These are phyloP conservation scores for Dorcoceras hygrometricum DNA, from an alignment of 257 asterid genomes.

Conservation along the genomic window DNA sequence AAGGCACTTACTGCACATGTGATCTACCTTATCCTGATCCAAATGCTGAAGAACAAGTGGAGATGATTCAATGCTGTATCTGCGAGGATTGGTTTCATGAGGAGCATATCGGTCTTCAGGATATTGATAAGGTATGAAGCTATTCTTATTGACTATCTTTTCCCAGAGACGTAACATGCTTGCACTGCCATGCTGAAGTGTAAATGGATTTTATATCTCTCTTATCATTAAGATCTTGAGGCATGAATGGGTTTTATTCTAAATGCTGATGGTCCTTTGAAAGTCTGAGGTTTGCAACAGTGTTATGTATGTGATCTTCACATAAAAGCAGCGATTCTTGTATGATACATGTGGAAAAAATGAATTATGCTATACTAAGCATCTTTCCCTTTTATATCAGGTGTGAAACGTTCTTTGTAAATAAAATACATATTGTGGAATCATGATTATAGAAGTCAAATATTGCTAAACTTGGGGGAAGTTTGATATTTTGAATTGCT, in stretches of 20 bases:
- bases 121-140: slow-evolving; percentile 59
- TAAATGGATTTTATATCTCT: neutral
- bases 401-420: neutral
- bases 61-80: slow-evolving; percentile 92
- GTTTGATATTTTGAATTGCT: neutral
- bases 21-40: slow-evolving; percentile 94
- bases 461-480: neutral
- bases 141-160: neutral
- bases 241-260: neutral
- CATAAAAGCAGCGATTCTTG: neutral
- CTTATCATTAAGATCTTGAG: no score
- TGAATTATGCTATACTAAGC: neutral
- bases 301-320: neutral
- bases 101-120: slow-evolving; percentile 78
- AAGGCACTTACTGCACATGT: slow-evolving; percentile 93
- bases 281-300: neutral
- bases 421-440: neutral
- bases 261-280: neutral
- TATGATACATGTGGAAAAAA: neutral
- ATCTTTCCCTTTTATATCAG: neutral
- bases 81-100: slow-evolving; percentile 99
- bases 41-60: slow-evolving; percentile 79
- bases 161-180: neutral
- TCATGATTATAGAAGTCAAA: slow-evolving; percentile 3
- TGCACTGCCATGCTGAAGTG: neutral